Conservation (phyloP, 2,329 filamentous ascomycete species). For the Neobulgaria alba region DNA sequence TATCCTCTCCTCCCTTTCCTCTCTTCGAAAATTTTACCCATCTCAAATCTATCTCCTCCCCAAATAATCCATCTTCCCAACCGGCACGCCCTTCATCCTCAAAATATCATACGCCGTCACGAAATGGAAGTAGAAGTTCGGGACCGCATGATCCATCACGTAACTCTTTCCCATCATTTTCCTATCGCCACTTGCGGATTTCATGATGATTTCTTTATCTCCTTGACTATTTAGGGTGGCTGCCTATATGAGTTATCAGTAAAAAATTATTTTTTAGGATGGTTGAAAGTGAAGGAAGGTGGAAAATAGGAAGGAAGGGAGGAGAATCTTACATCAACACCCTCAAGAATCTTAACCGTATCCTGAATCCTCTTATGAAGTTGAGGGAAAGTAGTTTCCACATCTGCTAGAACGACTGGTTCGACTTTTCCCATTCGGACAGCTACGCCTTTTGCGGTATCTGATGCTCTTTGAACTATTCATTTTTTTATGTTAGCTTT, state of each 20-base stretch:
- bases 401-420: conserved; percentile 30
- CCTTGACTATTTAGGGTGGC: conserved; percentile 30
- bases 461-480: conserved; percentile 33
- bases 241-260: conserved; percentile 17
- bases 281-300: background rate
- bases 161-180: conserved; percentile 38
- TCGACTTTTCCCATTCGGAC: conserved; percentile 32
- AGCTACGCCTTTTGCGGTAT: conserved; percentile 34
- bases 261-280: background rate
- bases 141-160: conserved; percentile 39
- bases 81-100: conserved; percentile 49
- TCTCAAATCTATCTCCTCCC: conserved; percentile 2
- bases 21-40: too few species aligned
- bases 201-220: too few species aligned
- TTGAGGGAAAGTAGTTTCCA: conserved; percentile 40
- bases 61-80: conserved; percentile 53
- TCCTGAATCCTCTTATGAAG: conserved; percentile 38
- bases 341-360: conserved; percentile 38
- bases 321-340: conserved; percentile 19
- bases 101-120: conserved; percentile 51
- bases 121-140: conserved; percentile 58
- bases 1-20: too few species aligned
- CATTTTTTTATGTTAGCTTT: background rate
- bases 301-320: background rate
- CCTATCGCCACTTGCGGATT: too few species aligned